Conservation (phyloP, 1,284 basidiomycete species). For the Cryptococcus sp. region DNA sequence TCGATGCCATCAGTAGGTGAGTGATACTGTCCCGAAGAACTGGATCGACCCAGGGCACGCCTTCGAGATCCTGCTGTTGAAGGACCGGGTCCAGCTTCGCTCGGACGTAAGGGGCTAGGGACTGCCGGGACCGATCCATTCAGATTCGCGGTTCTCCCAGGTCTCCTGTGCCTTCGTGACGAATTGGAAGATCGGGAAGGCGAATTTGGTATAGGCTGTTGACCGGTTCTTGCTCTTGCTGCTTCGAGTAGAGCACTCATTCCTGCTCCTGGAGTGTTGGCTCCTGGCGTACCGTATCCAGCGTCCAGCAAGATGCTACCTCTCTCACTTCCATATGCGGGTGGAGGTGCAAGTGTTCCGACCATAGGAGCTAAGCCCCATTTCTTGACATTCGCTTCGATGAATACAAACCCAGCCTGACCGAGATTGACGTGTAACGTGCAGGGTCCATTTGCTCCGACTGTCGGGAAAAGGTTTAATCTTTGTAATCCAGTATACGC, state of each 20-base stretch:
- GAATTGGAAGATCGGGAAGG: constrained; percentile 16
- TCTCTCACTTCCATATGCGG: constrained; percentile 88
- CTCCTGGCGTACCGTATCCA: constrained; percentile 52
- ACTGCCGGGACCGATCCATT: constrained; percentile 26
- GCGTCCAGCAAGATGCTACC: constrained; percentile 90
- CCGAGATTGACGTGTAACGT: constrained; percentile 93
- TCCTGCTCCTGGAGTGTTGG: constrained; percentile 17
- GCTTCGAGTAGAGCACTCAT: constrained; percentile 35
- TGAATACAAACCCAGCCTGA: constrained; percentile 93
- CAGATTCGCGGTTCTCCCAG: constrained; percentile 18
- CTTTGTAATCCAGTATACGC: constrained; percentile 81
- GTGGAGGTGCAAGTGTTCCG: constrained; percentile 89
- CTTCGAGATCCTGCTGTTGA: constrained; percentile 22
- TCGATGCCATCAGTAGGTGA: constrained; percentile 45
- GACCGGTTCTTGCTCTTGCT: constrained; percentile 25
- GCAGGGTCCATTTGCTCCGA: constrained; percentile 89
- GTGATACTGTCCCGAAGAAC: constrained; percentile 19
- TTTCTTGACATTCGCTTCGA: constrained; percentile 97
- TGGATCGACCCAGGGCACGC: constrained; percentile 17
- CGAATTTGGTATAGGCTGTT: not conserved
- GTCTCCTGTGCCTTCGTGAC: constrained; percentile 25
- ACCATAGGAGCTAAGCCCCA: constrained; percentile 94
- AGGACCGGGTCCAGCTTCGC: constrained; percentile 28
- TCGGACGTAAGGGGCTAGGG: constrained; percentile 34
- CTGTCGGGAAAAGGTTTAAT: constrained; percentile 89